Evolutionary conservation across 345 rosid species (phyloP), one percentile per base, ranked within the genome.

Genomic region (Citrus sp.): DNA sequence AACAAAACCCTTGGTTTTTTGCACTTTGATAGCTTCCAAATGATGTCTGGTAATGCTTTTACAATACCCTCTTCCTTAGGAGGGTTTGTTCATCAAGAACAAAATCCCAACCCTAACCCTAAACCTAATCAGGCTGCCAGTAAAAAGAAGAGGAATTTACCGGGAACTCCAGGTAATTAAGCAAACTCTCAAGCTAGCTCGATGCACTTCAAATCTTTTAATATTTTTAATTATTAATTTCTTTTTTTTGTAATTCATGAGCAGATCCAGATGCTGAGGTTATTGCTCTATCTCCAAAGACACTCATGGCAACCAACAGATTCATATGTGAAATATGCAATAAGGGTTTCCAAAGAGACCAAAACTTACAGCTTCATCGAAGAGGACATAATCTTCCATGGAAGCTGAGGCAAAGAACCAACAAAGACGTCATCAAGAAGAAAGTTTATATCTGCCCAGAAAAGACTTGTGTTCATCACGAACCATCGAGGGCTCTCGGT

Each of bases 231-330:
- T 46, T 46, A 13, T 54, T 18, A 18, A 9, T 38, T 16, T 16
- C 0, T 16, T 51, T 0, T 22, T 1, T 24, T 63, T 74, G 42
- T 61, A 46, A 46, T 42, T 35, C 2, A 79, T 37, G 19, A 21
- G 75, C 86, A 95, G 99, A 95, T 91, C 99, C 98, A 80, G 97
- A 93, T 90, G 98, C 99, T 14, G 98, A 95, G 83, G 97, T 95
- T 78, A 87, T 95, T 60, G 98, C 99, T 78, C 83, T 95, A 67
- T 95, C 98, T 56, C 99, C 98, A 2, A 95, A 88, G 81, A 72
- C 93, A 1, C 96, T 95, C 79, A 93, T 95, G 99, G 97, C 98
- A 0, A 93, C 99, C 14, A 93, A 95, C 86, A 76, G 99, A 80
- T 93, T 93, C 77, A 63, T 95, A 0, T 95, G 99, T 28, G 99